Base-by-base conservation (phyloP, 2,329 filamentous ascomycete species). In the Diaporthe destruens region DNA sequence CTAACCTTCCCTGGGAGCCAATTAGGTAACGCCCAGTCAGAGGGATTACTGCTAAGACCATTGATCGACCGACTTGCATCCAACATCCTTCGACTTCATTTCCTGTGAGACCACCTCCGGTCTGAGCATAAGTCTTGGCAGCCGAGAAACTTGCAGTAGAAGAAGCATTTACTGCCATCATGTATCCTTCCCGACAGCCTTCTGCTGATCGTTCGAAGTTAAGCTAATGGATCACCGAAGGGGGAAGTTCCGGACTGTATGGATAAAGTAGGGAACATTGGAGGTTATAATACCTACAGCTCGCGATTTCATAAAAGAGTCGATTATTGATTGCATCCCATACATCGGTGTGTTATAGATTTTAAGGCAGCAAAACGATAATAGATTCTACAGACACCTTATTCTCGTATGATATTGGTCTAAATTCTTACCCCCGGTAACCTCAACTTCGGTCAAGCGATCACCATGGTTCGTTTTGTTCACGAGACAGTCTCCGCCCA, bases 381-480 rank as follows among this genome's bases (percentile, higher is more conserved):
- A 25, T n/a, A 18, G 18, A 23, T 6, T 11, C 20, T 34, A 49
- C 59, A n/a, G 32, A 34, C 44, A n/a, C 25, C 34, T 1, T 11
- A 63, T 18, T 25, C 14, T 34, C 3, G 11, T 32, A 18, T 1
- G 12, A 63, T 34, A 14, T n/a, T 34, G 29, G 20, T 36, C 16
- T 8, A 6, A 16, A 2, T 2, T 34, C 1, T 14, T 18, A 3
- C 25, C 20, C 32, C 42, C 4, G 11, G 32, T 6, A 49, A 49
- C 14, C 14, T 23, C 32, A 23, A 23, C 6, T 20, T 25, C n/a
- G 14, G 6, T 23, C 36, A 29, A 59, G 20, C n/a, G 6, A 47
- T 29, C 16, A 68, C 4, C 39, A 73, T 73, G 72, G 72, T 73
- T 18, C 72, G 72, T 49, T 73, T 73, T 16, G 69, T 71, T 1